Evolutionary conservation across 2,329 filamentous ascomycete genomes (phyloP), one percentile per base, ranked within the genome.

Genomic region (Penicillium sp.): DNA sequence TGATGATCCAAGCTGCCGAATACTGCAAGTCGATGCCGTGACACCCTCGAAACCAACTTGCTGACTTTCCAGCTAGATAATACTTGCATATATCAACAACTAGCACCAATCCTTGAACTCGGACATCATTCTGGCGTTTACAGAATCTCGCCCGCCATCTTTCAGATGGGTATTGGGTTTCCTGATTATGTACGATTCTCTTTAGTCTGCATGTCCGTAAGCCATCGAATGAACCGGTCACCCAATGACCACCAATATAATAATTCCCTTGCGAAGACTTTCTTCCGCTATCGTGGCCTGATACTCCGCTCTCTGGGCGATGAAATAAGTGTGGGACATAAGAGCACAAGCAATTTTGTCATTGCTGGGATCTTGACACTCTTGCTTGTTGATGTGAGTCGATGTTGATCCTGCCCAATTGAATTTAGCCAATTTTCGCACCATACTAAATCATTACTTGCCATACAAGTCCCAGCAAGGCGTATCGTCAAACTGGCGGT

Each of bases 301-400:
- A 63, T 66, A 7, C 63, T 73, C 50, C 65, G 64, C n/a, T 68
- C 69, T 18, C 62, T 74, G 11, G 66, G 63, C 30, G 57, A 65
- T 7, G 63, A 66, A 11, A 61, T 73, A 8, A 47, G 57, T 21
- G 40, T 46, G 6, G 63, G 63, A 28, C 38, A 64, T 7, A 63
- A 58, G 6, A 55, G 61, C 1, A 61, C 52, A 3, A 56, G 62
- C 18, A 65, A 73, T 59, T 55, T 65, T 16, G 56, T 68, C 11
- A 56, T 74, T 57, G 68, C 67, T 5, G 69, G 71, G 4, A 67
- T 73, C 16, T 28, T 72, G 16, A 68, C 63, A 2, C 61, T 73
- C 18, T 46, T 73, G 9, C 65, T 73, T 3, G 57, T 60, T 11
- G 71, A 74, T 53, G 71, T 73, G 55, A 60, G 69, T 64, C n/a